Percentiles rank a stretch among this genome's conserved stretches.
Evolutionary conservation across 2,329 filamentous ascomycete genomes (phyloP).

Genomic region (Diatrype stigma): DNA sequence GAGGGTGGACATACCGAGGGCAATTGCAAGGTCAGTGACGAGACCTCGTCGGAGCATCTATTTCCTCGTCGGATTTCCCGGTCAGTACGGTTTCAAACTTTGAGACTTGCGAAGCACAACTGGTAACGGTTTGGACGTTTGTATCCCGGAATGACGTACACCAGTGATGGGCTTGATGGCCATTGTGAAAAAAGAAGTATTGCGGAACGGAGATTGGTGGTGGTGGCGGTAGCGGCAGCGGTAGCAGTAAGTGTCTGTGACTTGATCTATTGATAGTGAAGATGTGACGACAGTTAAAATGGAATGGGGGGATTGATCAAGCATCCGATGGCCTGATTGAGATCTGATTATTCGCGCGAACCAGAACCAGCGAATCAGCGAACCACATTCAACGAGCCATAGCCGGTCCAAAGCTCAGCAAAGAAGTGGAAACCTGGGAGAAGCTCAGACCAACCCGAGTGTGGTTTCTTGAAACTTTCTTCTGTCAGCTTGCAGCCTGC

Average conservation of each 20-base stretch:
- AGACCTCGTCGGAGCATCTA: constrained; percentile 60
- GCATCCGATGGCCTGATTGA: too few species aligned
- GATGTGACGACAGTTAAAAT: not conserved
- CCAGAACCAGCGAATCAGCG: too few species aligned
- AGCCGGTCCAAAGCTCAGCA: too few species aligned
- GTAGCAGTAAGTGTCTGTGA: not conserved
- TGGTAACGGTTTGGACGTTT: too few species aligned
- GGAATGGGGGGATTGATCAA: not conserved
- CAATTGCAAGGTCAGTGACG: constrained; percentile 52
- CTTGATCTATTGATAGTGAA: not conserved
- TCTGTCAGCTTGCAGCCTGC: too few species aligned
- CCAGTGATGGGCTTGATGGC: constrained; percentile 55
- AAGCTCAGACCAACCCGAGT: not conserved
- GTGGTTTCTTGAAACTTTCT: too few species aligned
- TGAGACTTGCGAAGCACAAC: not conserved
- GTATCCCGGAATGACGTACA: constrained; percentile 40
- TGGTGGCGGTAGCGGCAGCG: constrained; percentile 1
- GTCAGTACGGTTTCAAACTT: not conserved
- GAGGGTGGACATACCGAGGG: constrained; percentile 46
- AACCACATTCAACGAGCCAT: too few species aligned
- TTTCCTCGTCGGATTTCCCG: not conserved
- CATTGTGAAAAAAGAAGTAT: constrained; percentile 37
- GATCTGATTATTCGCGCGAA: not conserved
- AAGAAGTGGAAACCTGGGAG: not conserved
- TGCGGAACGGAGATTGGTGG: constrained; percentile 9